Evolutionary conservation across 2,329 filamentous ascomycete genomes (phyloP), one percentile per base, ranked within the genome.

Genomic region (Epichloe elymi): DNA sequence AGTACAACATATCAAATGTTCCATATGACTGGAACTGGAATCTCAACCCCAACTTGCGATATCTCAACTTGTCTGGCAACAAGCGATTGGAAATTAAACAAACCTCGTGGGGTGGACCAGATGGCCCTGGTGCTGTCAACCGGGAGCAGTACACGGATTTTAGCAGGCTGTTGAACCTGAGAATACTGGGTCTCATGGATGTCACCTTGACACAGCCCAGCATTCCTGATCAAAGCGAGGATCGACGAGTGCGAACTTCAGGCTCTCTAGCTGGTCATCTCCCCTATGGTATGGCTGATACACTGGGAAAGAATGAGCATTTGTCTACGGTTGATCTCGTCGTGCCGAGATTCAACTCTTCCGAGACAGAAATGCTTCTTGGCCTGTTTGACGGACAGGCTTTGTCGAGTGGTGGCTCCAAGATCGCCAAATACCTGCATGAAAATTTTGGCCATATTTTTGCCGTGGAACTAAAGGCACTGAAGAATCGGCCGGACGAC

Each of bases 21-120:
- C 93, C 91, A 0, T 98, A 98, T 64, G 93, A 98, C 65, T 98
- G 93, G 93, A 98, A 98, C 61, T 98, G 93, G 93, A 97, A 97
- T 63, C 87, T 93, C 75, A 98, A 98, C 61, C 88, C 86, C 46
- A 94, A 96, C 60, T 72, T 98, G 57, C 86, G 90, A 56, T 98
- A 94, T 63, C 82, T 98, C 55, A 98, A 97, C 62, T 75, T 98
- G 62, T 97, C 91, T 0, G 93, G 93, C 48, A 98, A 98, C 71
- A 96, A 95, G 67, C 83, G 91, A 48, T 71, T 98, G 36, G 93
- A 98, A 67, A 97, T 98, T 70, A 85, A 85, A 62, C 76, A 79
- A 58, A 80, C 79, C 26, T 59, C 61, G 8, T 64, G 57, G 55
- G 59, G 56, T 10, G 60, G 60, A 3, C 72, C 76, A 7, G 79